Evolutionary conservation across 371 early-diverging fungal genomes (phyloP), one percentile per base, ranked within the genome.

Genomic region (Mortierella sp.): DNA sequence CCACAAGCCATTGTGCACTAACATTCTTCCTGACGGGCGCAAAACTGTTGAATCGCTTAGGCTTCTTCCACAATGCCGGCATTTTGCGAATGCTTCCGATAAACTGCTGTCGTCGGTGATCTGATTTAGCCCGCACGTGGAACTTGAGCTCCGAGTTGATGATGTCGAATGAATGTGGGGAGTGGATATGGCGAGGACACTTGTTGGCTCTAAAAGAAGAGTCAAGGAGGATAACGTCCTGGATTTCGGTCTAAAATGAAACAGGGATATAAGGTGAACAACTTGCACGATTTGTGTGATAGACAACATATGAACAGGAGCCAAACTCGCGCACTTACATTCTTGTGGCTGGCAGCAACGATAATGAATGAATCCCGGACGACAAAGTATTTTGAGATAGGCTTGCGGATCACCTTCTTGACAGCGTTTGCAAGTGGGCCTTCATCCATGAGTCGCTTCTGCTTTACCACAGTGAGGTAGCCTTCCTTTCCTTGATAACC

Each of bases 21-120:
- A 83, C 83, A 54, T 81, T 80, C 34, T 84, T 80, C 62, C 94
- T 84, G 34, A 92, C 87, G 50, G 95, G 93, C 57, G 95, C 94
- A 85, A 93, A 95, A 8, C 93, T 93, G 24, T 85, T 86, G 68
- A 84, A 91, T 40, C 93, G 89, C 54, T 76, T 76, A 21, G 64
- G 62, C 25, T 76, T 70, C 41, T 61, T 76, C 77, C 77, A 76
- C 0, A 76, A 58, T 2, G 70, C 51, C 6, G 77, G 77, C 77
- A 76, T 76, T 51, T 76, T 76, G 34, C 77, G 69, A 24, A 76
- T 76, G 34, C 77, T 76, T 27, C 69, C 77, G 1, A 76, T 47
- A 51, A 69, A 76, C 48, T 76, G 77, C n/a, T 70, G 65, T 14
- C 77, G 65, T 40, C 66, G 77, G 28, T 57, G 69, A 27, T 76